Base-by-base conservation (phyloP, 140 eudicot species). In the Anethum foeniculum region DNA sequence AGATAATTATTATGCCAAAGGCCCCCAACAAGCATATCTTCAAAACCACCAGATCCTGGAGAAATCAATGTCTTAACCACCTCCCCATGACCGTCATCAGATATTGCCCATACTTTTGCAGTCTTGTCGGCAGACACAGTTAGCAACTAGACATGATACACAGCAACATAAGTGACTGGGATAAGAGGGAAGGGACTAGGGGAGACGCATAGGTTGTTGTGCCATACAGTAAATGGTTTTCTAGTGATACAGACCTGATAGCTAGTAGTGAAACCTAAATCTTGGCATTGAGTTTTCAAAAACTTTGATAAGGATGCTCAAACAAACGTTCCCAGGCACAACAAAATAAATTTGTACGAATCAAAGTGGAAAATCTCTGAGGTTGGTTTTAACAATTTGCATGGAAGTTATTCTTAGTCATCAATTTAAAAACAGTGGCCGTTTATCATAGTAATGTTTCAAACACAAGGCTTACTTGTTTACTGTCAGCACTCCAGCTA, bases 401-500 rank as follows among this genome's bases (percentile, higher is more conserved):
- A 30, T 32, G n/a, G 3, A 32, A 68, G 0, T 12, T 67, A 30
- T 68, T 28, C n/a, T 16, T 16, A 13, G 44, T 43, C 74, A 32
- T 68, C 74, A 68, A 68, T 14, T 15, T 68, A 15, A 1, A 68
- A 21, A 39, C 28, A 44, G 21, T 10, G 18, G 48, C 27, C 62
- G 74, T 49, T 79, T 58, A 76, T 81, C 12, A 46, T 16, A 48
- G 38, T 39, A 77, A 38, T 28, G 15, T 41, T 47, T 82, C 21
- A 51, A 51, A 30, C 5, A 38, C 44, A 67, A 56, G 74, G 44
- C 73, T 78, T 85, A 88, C 98, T 92, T 90, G 88, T 82, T 92
- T 94, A 78, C 98, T 90, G 83, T 94, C 97, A 47, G 97, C 96
- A 83, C 97, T 92, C 98, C 98, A 94, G 87, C 97, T 92, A 77